Evolutionary conservation across 805 yeast genomes (phyloP), one percentile per base, ranked within the genome.

Genomic region (Candida caryicola): DNA sequence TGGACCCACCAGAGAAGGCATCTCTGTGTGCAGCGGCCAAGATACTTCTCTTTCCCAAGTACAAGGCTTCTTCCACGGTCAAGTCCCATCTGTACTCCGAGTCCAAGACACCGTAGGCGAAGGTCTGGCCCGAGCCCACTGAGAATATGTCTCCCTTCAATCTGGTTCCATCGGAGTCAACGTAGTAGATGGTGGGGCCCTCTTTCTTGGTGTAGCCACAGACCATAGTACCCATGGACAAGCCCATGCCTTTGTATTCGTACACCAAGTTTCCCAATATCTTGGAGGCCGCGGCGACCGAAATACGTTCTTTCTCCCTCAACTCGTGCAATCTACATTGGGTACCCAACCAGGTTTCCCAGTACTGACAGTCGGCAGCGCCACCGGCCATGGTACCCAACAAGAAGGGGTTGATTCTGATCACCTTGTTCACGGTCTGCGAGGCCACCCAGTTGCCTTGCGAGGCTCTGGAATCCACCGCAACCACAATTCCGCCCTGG

Each of bases 361-460:
- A 93, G 66, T 74, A 93, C 64, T 93, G 99, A 74, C 99, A 93
- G 68, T 93, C 99, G 23, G 98, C 98, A 34, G 99, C 99, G 71
- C 98, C 98, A 68, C 99, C 99, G 23, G 99, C 99, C 96, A 93
- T 82, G 15, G 99, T 93, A 49, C 99, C 99, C 53, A 93, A 74
- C 47, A 93, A 68, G 62, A 86, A 85, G 37, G 97, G 96, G 64
- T 93, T 93, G 67, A 93, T 93, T 64, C 91, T 91, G 55, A 93
- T 89, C 39, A 93, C 99, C 66, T 93, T 93, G 66, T 91, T 91
- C 47, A 93, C 99, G 2, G 97, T 89, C 62, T 90, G 97, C 12
- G 97, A 89, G 15, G 97, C 98, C 53, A 93, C 84, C 97, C 97
- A 91, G 55, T 85, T 82, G 32, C 99, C 99, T 2, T 95, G 96